These are phyloP conservation scores for Logfia minima DNA, from an alignment of 129 eudicot species.

Conservation along the genomic window DNA sequence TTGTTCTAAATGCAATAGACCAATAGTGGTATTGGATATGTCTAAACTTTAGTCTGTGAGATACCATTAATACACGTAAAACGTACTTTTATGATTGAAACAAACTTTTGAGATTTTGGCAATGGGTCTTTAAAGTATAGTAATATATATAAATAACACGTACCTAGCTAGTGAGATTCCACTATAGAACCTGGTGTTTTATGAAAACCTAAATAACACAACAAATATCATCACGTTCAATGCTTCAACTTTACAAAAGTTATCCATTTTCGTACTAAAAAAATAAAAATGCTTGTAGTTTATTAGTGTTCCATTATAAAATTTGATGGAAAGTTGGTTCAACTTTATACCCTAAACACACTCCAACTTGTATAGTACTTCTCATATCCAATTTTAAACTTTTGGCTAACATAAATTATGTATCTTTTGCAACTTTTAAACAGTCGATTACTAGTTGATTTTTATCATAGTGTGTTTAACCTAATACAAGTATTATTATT, in stretches of 20 bases:
- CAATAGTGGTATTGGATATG: neutral
- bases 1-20: neutral
- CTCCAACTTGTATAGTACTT: neutral
- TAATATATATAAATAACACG: neutral
- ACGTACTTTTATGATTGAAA: neutral
- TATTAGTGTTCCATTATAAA: constrained; percentile 9
- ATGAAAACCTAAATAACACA: neutral
- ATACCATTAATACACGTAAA: too few relatives aligned
- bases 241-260: constrained; percentile 12
- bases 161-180: too few relatives aligned
- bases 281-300: too few relatives aligned
- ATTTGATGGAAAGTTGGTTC: neutral
- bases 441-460: neutral
- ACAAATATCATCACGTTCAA: neutral
- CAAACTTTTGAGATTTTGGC: neutral
- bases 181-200: too few relatives aligned
- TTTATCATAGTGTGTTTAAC: neutral
- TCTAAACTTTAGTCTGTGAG: neutral
- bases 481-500: too few relatives aligned
- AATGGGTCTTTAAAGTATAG: neutral
- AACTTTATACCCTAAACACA: neutral
- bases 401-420: neutral
- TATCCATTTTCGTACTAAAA: neutral
- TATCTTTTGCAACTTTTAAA: neutral
- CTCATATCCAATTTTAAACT: neutral